Percentiles rank a stretch among this genome's conserved stretches.
These are phyloP conservation scores for Magnusiomyces paraingens DNA, from an alignment of 1,139 yeast species.

Conservation along the genomic window DNA sequence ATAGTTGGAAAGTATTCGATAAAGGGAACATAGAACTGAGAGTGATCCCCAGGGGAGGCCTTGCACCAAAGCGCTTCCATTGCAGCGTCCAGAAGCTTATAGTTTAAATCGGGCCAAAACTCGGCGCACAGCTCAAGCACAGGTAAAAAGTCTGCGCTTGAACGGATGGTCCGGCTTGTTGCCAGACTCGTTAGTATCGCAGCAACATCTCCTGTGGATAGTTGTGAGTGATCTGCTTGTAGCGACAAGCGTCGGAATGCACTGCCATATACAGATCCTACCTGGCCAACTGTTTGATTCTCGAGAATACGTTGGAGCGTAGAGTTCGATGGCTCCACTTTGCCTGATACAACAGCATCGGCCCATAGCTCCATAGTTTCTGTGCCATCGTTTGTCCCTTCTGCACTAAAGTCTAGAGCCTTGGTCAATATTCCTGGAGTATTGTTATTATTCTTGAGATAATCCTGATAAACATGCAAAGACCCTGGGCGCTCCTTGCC, in stretches of 20 bases:
- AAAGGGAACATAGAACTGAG: slow-evolving; percentile 8
- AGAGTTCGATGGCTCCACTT: slow-evolving; percentile 6
- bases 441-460: not conserved
- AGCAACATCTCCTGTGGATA: not conserved
- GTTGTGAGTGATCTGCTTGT: not conserved
- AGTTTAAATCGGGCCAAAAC: not conserved
- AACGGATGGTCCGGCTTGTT: not conserved
- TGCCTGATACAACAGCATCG: slow-evolving; percentile 5
- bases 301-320: slow-evolving; percentile 5
- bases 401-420: not conserved
- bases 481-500: not conserved
- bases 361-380: slow-evolving; percentile 9
- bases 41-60: not conserved
- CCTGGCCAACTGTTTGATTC: not conserved
- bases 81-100: not conserved
- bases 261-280: not conserved
- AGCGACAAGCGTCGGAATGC: not conserved
- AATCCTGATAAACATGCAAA: slow-evolving; percentile 4
- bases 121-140: not conserved
- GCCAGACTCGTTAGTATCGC: not conserved
- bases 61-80: not conserved
- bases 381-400: not conserved
- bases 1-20: slow-evolving; percentile 5
- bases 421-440: slow-evolving; percentile 1
- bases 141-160: not conserved